Evolutionary conservation across 192 early-diverging fungal species (phyloP), one percentile per base, ranked within the genome.

Genomic region (Cladochytrium replicatum): DNA sequence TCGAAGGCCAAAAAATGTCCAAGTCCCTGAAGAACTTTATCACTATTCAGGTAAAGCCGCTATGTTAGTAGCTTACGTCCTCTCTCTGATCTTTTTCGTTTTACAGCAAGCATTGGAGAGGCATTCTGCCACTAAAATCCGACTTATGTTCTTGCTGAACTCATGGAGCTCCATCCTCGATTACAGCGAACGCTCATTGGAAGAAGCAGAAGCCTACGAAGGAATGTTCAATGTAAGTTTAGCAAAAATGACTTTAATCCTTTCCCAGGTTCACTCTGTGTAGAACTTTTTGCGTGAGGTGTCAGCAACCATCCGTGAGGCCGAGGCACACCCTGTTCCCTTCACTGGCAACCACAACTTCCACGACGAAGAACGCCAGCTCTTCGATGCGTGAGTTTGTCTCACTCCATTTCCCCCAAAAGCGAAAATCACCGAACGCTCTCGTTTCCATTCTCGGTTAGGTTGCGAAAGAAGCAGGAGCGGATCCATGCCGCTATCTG

Each of bases 11-110:
- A 55, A 99, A 99, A 71, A 99, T 99, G 95, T 89, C 86, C 49
- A 99, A 99, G 74, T 86, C 82, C 55, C 70, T 99, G 29, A 99
- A 99, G 68, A 99, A 99, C 71, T 99, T 95, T 73, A 80, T 89
- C 50, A 78, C 86, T n/a, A 89, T 99, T 46, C 69, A 87, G 63
- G 82, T 66, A 25, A 32, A 17, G 17, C 22, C 9, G 5, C 15
- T 57, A 2, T 66, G 2, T 51, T 23, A 21, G 17, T 9, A 13
- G 2, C 2, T 21, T 50, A 17, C 9, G 0, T 19, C 17, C n/a
- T 15, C 54, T 24, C 44, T 24, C 2, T 56, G 4, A 46, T 34
- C 23, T 13, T 4, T 32, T 60, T 58, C 39, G 6, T 19, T 13
- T 9, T 15, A 13, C 8, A 68, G 54, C 64, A 97, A 58, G 88